These are phyloP conservation scores for Anacardium occidentale DNA, from an alignment of 345 rosid genomes.

Conservation along the genomic window DNA sequence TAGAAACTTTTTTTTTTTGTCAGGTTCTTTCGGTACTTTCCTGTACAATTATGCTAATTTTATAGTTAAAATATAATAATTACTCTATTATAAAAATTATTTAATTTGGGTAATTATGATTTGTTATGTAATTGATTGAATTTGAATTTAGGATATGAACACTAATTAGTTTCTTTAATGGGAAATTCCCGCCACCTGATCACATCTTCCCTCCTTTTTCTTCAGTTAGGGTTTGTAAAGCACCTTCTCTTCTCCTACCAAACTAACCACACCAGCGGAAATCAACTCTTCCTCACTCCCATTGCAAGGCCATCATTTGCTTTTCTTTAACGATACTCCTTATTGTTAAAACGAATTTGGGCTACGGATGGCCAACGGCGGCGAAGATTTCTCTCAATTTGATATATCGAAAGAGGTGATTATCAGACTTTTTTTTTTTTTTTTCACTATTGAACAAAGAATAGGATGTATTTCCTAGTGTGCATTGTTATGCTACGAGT, in stretches of 20 bases:
- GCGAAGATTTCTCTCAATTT: slow-evolving; percentile 52
- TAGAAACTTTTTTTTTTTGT: not conserved
- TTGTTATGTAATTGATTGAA: no score
- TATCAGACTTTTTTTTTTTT: not conserved
- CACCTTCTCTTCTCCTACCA: no score
- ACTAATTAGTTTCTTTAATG: no score
- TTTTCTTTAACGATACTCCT: not conserved
- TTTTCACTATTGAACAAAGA: not conserved
- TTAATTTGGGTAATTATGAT: no score
- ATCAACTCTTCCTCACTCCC: not conserved
- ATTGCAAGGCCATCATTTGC: not conserved
- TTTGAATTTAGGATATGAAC: no score
- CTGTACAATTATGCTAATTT: not conserved
- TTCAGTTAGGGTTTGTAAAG: no score
- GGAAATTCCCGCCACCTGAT: slow-evolving; percentile 21
- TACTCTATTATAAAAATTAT: no score
- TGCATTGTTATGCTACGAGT: not conserved
- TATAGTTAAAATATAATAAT: no score
- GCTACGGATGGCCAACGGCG: slow-evolving; percentile 49
- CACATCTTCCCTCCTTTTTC: not conserved
- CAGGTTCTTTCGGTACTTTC: not conserved
- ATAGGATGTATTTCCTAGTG: not conserved
- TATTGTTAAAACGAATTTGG: not conserved
- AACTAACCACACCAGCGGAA: not conserved
- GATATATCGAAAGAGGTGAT: slow-evolving; percentile 69